Conservation (phyloP, 2,329 filamentous ascomycete genomes). For the Venturia asperata region DNA sequence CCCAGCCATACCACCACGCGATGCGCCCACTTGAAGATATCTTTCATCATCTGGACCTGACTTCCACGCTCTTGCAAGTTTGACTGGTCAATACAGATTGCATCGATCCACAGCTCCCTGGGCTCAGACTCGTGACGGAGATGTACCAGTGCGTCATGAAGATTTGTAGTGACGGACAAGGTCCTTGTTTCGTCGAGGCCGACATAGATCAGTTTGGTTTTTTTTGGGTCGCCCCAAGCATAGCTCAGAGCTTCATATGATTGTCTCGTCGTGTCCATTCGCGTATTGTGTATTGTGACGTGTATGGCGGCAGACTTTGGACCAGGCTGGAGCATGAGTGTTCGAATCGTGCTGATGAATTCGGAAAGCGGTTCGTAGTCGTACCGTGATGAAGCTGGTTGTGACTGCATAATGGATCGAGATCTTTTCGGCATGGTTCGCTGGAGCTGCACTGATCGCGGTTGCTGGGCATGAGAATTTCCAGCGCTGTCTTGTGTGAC, state of each 20-base stretch:
- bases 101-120: slow-evolving; percentile 15
- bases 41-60: slow-evolving; percentile 9
- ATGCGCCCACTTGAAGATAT: slow-evolving; percentile 9
- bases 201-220: not conserved
- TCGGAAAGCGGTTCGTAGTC: not conserved
- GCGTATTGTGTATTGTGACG: not conserved
- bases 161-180: slow-evolving; percentile 1
- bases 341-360: not conserved
- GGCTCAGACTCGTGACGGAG: not conserved
- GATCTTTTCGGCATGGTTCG: not conserved
- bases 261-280: no score
- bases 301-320: not conserved
- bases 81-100: slow-evolving; percentile 18
- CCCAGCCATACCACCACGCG: slow-evolving; percentile 15
- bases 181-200: not conserved
- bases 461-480: no score
- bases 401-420: no score
- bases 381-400: not conserved
- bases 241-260: slow-evolving; percentile 17
- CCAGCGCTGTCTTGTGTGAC: no score
- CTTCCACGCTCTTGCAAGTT: slow-evolving; percentile 15
- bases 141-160: not conserved
- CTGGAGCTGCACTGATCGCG: no score
- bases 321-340: not conserved
- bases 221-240: not conserved